These are phyloP conservation scores for Dendrobium catenatum DNA, from an alignment of 106 monocot species.

Conservation along the genomic window DNA sequence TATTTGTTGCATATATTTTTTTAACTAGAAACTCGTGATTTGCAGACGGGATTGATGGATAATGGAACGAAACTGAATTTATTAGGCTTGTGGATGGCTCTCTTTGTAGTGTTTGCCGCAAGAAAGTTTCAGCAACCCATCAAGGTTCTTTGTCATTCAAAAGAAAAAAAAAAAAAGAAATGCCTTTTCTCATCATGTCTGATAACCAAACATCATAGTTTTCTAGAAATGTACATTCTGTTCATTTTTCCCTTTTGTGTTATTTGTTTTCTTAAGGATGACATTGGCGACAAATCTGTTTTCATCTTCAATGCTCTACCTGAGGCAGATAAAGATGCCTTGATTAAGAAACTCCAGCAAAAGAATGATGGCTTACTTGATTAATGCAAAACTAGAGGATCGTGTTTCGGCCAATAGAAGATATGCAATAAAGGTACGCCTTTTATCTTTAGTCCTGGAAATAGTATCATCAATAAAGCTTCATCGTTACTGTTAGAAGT, in stretches of 20 bases:
- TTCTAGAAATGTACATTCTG: no score
- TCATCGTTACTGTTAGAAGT: no score
- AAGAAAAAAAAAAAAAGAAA: background rate
- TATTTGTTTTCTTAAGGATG: constrained; percentile 21
- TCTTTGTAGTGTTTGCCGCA: constrained; percentile 27
- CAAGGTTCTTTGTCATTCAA: constrained; percentile 10
- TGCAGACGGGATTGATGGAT: constrained; percentile 75
- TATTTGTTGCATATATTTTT: background rate
- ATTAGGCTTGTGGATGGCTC: constrained; percentile 74
- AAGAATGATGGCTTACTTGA: no score
- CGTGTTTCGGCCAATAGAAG: no score
- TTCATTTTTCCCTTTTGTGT: background rate
- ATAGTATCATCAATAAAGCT: no score
- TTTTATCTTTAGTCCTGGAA: no score
- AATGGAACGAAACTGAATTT: constrained; percentile 52
- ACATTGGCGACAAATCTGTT: no score
- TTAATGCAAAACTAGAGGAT: no score
- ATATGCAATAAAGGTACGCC: constrained; percentile 16
- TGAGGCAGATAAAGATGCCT: no score
- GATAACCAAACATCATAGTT: background rate
- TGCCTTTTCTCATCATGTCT: background rate
- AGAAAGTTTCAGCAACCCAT: no score
- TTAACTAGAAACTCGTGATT: constrained; percentile 3
- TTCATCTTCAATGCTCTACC: no score
- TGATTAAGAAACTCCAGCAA: no score